Base-by-base conservation (phyloP, 2,329 filamentous ascomycete genomes). In the Septoria linicola region DNA sequence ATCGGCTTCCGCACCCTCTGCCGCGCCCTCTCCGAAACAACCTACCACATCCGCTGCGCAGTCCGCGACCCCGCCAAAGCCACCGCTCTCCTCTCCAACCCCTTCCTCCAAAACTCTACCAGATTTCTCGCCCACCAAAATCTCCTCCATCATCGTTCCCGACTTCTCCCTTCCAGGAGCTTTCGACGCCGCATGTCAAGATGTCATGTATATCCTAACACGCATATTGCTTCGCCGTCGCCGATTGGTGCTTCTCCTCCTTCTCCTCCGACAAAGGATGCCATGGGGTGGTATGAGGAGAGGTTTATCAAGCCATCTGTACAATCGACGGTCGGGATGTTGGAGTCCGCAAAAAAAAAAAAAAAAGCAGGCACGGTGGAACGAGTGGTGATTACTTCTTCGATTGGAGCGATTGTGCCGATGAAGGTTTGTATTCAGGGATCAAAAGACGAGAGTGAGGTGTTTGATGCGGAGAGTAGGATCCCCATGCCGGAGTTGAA, bases 331-430 rank as follows among this genome's bases (percentile, higher is more conserved):
- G 11, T 39, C 5, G 19, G 19, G 4, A 19, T 39, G 4, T 17
- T 39, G 2, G 16, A 39, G 19, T 39, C 35, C 3, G 35, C 35
- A 5, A 3, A 4, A 14, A 7, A 6, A 7, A 10, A 10, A 4
- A 5, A 39, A n/a, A n/a, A n/a, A n/a, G n/a, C n/a, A n/a, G n/a
- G n/a, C 14, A 16, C 14, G 35, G 35, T 39, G 2, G 19, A 39
- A 16, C 14, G 35, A 4, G 59, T 77, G 6, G 68, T 76, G 13
- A 71, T 77, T 41, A 76, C 74, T 7, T 14, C 13, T 4, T 39
- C 35, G 2, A 39, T 39, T 11, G 16, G 10, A 4, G 35, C 35
- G 4, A 14, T 39, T 10, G 10, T 14, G 11, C 4, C 35, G 3
- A 14, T 19, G 4, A 16, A 39, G 11, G 19, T 19, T 4, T 2